These are phyloP conservation scores for Cucurbita pepo DNA, from an alignment of 306 rosid species.

Conservation along the genomic window DNA sequence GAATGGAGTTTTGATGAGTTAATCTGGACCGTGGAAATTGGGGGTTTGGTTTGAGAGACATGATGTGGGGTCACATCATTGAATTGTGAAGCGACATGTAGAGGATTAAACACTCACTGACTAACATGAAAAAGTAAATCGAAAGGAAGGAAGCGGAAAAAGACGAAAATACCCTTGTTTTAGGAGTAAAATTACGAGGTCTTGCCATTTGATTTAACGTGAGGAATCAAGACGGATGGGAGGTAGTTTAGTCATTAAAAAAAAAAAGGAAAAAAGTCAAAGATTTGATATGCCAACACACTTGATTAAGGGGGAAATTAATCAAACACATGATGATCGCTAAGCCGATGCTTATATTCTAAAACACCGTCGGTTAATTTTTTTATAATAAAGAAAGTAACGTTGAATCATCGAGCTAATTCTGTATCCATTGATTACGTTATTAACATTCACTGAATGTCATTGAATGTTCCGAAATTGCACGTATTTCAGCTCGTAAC, in stretches of 20 bases:
- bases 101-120: slow-evolving; percentile 1
- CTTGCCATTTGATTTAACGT: background rate
- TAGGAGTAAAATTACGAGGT: background rate
- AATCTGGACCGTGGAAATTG: slow-evolving; percentile 8
- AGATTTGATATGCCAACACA: slow-evolving; percentile 30
- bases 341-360: no score
- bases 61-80: slow-evolving; percentile 27
- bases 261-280: slow-evolving; percentile 26
- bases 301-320: slow-evolving; percentile 9
- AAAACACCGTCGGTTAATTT: background rate
- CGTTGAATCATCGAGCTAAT: no score
- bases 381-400: background rate
- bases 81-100: slow-evolving; percentile 20
- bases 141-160: background rate
- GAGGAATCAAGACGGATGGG: background rate
- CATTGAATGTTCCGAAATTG: no score
- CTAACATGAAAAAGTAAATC: slow-evolving; percentile 10
- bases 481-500: no score
- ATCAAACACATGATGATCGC: background rate
- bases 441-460: no score
- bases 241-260: slow-evolving; percentile 23
- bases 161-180: slow-evolving; percentile 8
- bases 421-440: no score
- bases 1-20: background rate
- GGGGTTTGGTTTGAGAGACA: slow-evolving; percentile 13